Evolutionary conservation across 1,284 basidiomycete genomes (phyloP), one percentile per base, ranked within the genome.

Genomic region (Pseudozyma hubeiensis): DNA sequence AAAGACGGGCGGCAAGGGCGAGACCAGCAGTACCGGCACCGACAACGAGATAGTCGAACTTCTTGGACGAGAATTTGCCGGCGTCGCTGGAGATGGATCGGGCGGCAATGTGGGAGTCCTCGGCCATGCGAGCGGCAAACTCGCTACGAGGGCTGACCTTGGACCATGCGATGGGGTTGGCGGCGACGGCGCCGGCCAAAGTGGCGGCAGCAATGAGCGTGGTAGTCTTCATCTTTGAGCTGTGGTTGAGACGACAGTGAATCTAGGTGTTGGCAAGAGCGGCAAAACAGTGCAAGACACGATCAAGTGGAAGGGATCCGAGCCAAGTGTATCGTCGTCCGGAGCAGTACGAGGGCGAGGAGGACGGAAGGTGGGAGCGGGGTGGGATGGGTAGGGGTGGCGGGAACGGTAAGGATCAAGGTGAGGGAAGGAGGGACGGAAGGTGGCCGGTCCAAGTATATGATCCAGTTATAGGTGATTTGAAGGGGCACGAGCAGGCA

Each of bases 21-120:
- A 79, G 64, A 64, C 78, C 78, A 7, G 75, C 78, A 35, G 93
- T 93, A 5, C 95, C 96, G 37, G 68, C 78, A 53, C 78, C 78
- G 43, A 79, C 69, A 34, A 80, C 58, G 35, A 81, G 44, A 64
- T 78, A 80, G 64, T 80, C 90, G 64, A 62, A 77, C 52, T 70
- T 13, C 47, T 65, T 63, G 31, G 53, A 53, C 24, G 60, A 46
- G 49, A 75, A 75, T 34, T 53, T 37, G 44, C 39, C 31, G 30
- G 67, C 60, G 46, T 75, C 64, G 55, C 43, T 56, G 44, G 68
- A 55, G 54, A 75, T 75, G 61, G 73, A 51, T 33, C 64, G 63
- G n/a, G 73, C 43, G 43, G 73, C 67, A 30, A 75, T 57, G 19
- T 57, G 57, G 5, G 49, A 35, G 61, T 71, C 59, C 30, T 62